Evolutionary conservation across 2,329 filamentous ascomycete species (phyloP).

Genomic region (Curvularia hawaiiensis): DNA sequence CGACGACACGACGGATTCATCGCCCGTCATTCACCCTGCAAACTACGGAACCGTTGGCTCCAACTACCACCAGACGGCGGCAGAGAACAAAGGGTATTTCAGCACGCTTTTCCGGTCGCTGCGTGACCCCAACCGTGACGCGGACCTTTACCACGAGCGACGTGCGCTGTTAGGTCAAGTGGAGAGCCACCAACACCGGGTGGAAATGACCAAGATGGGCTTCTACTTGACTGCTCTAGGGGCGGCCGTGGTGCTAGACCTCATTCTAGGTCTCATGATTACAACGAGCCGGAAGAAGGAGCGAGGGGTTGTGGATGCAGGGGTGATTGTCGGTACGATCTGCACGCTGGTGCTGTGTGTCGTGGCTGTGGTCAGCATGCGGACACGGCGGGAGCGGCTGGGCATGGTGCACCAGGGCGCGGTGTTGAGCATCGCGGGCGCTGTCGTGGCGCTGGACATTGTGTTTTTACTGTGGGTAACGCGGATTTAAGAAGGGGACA

Average conservation of each 20-base stretch:
- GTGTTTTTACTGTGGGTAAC: constrained; percentile 40
- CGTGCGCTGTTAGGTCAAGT: constrained; percentile 52
- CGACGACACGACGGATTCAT: constrained; percentile 55
- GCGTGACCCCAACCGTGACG: constrained; percentile 40
- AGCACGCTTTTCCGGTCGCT: constrained; percentile 38
- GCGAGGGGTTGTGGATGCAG: constrained; percentile 73
- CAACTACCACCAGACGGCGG: neutral
- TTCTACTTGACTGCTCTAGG: constrained; percentile 59
- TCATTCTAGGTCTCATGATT: constrained; percentile 69
- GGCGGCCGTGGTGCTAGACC: constrained; percentile 66
- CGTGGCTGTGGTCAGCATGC: constrained; percentile 41
- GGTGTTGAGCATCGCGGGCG: constrained; percentile 33
- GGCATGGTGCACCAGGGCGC: constrained; percentile 41
- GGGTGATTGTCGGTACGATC: constrained; percentile 71
- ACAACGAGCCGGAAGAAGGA: constrained; percentile 70
- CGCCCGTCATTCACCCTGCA: constrained; percentile 35
- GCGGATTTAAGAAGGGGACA: constrained; percentile 14
- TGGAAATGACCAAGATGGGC: constrained; percentile 43
- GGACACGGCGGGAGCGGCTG: constrained; percentile 34
- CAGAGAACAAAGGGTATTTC: constrained; percentile 34
- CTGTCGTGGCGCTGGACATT: constrained; percentile 36
- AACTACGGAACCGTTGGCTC: constrained; percentile 55
- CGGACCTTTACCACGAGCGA: constrained; percentile 55
- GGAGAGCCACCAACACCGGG: constrained; percentile 37
- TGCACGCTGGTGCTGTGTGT: constrained; percentile 59